Conservation (phyloP, 805 yeast genomes). For the Metschnikowia shivogae region DNA sequence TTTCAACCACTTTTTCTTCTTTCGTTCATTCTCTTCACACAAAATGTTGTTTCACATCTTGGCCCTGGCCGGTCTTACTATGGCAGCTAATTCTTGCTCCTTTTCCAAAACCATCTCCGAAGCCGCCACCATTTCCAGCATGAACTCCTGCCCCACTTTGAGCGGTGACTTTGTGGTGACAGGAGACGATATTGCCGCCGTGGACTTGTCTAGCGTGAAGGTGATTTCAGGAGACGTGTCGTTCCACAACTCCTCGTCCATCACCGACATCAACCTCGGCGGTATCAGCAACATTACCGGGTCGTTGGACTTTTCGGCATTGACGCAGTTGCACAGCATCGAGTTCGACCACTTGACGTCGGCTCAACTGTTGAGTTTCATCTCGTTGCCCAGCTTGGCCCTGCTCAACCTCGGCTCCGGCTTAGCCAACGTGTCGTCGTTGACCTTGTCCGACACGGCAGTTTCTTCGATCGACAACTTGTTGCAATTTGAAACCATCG, state of each 20-base stretch:
- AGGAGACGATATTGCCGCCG: conserved; percentile 28
- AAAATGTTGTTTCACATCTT: conserved; percentile 8
- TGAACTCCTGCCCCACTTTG: conserved; percentile 40
- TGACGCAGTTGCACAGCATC: conserved; percentile 36
- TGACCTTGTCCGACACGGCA: conserved; percentile 41
- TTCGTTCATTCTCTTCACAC: background rate
- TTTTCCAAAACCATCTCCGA: conserved; percentile 38
- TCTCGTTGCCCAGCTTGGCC: conserved; percentile 41
- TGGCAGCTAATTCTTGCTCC: conserved; percentile 27
- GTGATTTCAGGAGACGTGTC: conserved; percentile 28
- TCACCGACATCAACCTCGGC: conserved; percentile 29
- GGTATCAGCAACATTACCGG: conserved; percentile 32
- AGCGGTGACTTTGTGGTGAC: conserved; percentile 37
- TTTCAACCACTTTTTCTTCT: background rate
- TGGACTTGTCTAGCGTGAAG: conserved; percentile 29
- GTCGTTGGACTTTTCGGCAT: conserved; percentile 32
- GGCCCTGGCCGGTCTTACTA: conserved; percentile 12
- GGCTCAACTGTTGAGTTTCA: conserved; percentile 30
- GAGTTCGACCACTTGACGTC: conserved; percentile 31
- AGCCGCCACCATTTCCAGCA: conserved; percentile 30
- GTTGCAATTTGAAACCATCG: conserved; percentile 28
- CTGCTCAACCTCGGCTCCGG: conserved; percentile 34
- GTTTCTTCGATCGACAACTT: conserved; percentile 31
- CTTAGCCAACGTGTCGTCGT: conserved; percentile 28
- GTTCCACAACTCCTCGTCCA: conserved; percentile 38